Percentiles rank a stretch among this genome's conserved stretches.
phyloP scores from a whole-genome alignment of 441 rosid genomes.

The Eutrema salsugineum region DNA sequence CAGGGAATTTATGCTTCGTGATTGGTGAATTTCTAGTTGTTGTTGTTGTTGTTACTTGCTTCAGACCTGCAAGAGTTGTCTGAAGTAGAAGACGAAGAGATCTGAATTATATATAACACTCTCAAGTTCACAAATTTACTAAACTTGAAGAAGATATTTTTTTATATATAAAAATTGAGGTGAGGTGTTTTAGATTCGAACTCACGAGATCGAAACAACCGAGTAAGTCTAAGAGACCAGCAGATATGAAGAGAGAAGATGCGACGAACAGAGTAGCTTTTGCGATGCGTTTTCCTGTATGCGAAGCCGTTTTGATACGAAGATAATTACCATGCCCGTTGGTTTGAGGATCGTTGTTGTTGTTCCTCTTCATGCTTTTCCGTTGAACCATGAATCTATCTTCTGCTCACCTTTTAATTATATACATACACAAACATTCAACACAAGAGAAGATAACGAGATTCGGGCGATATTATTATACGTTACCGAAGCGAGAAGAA shows the following conservation, averaged over 20 bases:
- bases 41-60: constrained; percentile 5
- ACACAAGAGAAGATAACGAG: constrained; percentile 10
- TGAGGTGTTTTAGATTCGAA: background rate
- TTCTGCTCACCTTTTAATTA: background rate
- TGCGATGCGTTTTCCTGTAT: constrained; percentile 6
- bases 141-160: background rate
- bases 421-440: background rate
- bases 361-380: constrained; percentile 24
- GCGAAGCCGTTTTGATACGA: background rate
- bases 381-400: constrained; percentile 12
- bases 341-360: constrained; percentile 3
- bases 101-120: background rate
- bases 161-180: background rate
- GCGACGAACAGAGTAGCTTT: constrained; percentile 18
- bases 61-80: constrained; percentile 22
- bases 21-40: background rate
- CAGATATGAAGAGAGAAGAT: constrained; percentile 8
- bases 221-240: constrained; percentile 13
- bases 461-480: background rate
- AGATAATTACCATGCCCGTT: background rate
- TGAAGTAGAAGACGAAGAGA: background rate
- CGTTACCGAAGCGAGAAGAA: constrained; percentile 6
- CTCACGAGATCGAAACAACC: constrained; percentile 18
- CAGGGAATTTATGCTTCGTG: background rate
- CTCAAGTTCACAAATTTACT: background rate